phyloP scores from a whole-genome alignment of 2,329 filamentous ascomycete genomes.

The Fusarium sp. region DNA sequence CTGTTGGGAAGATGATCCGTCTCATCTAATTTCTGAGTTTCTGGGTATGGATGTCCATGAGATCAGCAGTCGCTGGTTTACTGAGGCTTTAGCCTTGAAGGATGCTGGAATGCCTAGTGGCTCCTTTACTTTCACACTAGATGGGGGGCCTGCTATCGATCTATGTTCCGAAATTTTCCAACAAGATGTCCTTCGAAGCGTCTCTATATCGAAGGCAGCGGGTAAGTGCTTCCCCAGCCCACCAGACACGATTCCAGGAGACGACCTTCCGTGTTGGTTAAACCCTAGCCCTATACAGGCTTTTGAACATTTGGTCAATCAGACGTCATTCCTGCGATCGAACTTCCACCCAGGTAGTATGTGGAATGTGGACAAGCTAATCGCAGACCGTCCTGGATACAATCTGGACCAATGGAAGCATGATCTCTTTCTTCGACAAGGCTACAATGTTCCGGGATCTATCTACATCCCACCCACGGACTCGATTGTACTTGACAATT shows the following conservation, averaged over 20 bases:
- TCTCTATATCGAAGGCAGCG: neutral
- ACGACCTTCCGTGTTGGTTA: neutral
- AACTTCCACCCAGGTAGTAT: neutral
- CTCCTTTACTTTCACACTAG: neutral
- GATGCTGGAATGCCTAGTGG: slow-evolving; percentile 12
- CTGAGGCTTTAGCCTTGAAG: rapidly evolving
- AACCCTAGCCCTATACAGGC: neutral
- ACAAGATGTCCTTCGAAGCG: neutral
- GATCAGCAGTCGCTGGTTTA: rapidly evolving
- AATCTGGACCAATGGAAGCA: neutral
- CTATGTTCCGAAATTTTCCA: slow-evolving; percentile 15
- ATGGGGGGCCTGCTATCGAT: rapidly evolving
- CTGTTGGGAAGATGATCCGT: too few species aligned
- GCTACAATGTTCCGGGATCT: neutral
- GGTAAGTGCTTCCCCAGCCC: neutral
- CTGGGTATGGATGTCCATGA: too few species aligned
- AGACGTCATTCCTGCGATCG: neutral
- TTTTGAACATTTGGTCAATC: neutral
- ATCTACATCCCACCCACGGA: too few species aligned
- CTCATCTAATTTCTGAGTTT: too few species aligned
- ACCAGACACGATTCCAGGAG: rapidly evolving
- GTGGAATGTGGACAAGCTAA: neutral
- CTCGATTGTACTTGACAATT: too few species aligned
- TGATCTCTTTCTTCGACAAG: too few species aligned
- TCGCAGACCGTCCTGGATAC: neutral